Conservation (phyloP, 2,329 filamentous ascomycete species). For the Nemania bipapillata region DNA sequence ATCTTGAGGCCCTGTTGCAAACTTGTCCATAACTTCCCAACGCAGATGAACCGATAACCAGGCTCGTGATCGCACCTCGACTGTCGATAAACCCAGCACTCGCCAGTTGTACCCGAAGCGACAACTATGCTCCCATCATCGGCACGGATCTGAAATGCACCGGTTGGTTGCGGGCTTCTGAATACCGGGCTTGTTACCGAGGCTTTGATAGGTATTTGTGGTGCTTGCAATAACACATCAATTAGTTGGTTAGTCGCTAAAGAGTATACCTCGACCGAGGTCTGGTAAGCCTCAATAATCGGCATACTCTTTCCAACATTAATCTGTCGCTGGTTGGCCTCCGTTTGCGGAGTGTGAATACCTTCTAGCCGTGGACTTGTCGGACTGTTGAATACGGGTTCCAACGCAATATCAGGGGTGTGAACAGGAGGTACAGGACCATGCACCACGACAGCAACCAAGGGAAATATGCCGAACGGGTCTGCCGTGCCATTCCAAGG, state of each 20-base stretch:
- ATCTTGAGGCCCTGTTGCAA: constrained; percentile 71
- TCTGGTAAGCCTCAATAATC: constrained; percentile 76
- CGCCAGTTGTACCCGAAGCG: constrained; percentile 83
- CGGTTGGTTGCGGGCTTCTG: constrained; percentile 74
- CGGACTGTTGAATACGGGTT: constrained; percentile 54
- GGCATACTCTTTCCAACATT: constrained; percentile 52
- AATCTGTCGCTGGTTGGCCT: constrained; percentile 54
- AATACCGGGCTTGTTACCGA: constrained; percentile 72
- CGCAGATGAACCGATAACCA: constrained; percentile 67
- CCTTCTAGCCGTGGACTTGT: constrained; percentile 57
- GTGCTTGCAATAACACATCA: constrained; percentile 77
- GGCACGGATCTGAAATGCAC: constrained; percentile 77
- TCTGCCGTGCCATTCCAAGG: constrained; percentile 71
- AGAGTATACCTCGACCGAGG: constrained; percentile 88
- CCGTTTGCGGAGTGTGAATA: constrained; percentile 56
- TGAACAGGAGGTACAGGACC: constrained; percentile 71
- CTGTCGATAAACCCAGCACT: constrained; percentile 81
- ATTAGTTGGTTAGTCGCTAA: constrained; percentile 78
- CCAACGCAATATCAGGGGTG: constrained; percentile 52
- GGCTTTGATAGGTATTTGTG: constrained; percentile 68
- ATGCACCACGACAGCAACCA: constrained; percentile 83
- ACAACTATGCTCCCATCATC: constrained; percentile 77
- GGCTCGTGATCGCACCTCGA: constrained; percentile 57
- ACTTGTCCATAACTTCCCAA: constrained; percentile 92
- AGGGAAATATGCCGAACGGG: constrained; percentile 69